phyloP scores from a whole-genome alignment of 306 rosid species.

The Potentilla sterilis region DNA sequence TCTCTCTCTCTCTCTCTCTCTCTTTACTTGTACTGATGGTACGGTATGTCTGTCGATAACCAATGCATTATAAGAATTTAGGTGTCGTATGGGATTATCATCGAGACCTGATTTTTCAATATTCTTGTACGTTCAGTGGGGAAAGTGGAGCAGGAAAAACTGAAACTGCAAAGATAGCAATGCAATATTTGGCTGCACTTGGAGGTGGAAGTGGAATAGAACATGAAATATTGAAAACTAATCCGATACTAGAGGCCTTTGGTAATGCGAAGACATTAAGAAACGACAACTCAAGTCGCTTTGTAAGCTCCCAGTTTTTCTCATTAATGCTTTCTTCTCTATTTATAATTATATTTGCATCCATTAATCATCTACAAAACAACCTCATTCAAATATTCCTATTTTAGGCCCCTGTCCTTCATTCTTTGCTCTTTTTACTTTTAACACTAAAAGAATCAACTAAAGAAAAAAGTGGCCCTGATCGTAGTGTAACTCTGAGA shows the following conservation, averaged over 20 bases:
- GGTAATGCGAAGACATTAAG: slow-evolving; percentile 96
- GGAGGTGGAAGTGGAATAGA: slow-evolving; percentile 99
- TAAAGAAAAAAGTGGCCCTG: neutral
- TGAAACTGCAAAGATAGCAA: slow-evolving; percentile 97
- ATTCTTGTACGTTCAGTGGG: slow-evolving; percentile 52
- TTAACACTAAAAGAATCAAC: neutral
- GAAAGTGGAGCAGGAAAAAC: slow-evolving; percentile 99
- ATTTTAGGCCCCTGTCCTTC: neutral
- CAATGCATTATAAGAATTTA: neutral
- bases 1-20: no score
- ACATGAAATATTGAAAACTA: slow-evolving; percentile 90
- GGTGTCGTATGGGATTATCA: neutral
- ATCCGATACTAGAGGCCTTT: slow-evolving; percentile 97
- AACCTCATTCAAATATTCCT: neutral
- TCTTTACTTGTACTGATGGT: neutral
- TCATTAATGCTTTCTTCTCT: slow-evolving; percentile 21
- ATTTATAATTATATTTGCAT: neutral
- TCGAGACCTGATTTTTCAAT: neutral
- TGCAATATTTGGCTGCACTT: slow-evolving; percentile 96
- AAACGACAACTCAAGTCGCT: slow-evolving; percentile 99
- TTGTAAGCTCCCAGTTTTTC: slow-evolving; percentile 62
- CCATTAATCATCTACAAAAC: neutral
- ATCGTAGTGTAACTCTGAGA: slow-evolving; percentile 24
- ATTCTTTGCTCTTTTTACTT: neutral
- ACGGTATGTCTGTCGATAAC: neutral